Conservation (phyloP, 164 flowering plant species). For the Aristolochia californica region DNA sequence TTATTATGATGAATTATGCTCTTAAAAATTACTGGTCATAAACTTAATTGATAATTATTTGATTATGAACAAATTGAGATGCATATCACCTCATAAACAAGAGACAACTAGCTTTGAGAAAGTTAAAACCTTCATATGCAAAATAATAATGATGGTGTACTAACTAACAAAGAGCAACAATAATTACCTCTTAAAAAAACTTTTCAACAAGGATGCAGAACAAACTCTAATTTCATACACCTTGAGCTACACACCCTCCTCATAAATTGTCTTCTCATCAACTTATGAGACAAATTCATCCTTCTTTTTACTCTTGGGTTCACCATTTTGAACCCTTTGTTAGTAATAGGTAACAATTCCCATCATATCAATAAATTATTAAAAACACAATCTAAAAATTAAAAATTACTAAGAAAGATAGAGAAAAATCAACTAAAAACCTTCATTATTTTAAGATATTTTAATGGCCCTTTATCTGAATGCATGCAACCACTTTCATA, state of each 20-base stretch:
- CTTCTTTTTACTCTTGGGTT: slow-evolving; percentile 41
- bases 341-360: neutral
- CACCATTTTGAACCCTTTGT: slow-evolving; percentile 69
- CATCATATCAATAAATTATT: neutral
- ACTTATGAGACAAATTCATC: slow-evolving; percentile 13
- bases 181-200: neutral
- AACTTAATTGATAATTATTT: neutral
- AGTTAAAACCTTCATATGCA: slow-evolving; percentile 8
- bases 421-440: slow-evolving; percentile 5
- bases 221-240: slow-evolving; percentile 13
- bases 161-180: neutral
- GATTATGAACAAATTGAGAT: neutral
- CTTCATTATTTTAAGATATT: slow-evolving; percentile 28
- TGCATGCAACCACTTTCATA: slow-evolving; percentile 32
- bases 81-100: slow-evolving; percentile 59
- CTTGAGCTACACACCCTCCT: slow-evolving; percentile 36
- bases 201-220: neutral
- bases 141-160: neutral
- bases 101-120: slow-evolving; percentile 26
- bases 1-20: too few relatives aligned
- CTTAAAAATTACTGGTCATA: neutral
- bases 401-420: neutral
- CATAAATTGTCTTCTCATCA: slow-evolving; percentile 50
- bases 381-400: neutral
- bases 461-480: slow-evolving; percentile 43